Conservation (phyloP, 2,329 filamentous ascomycete species). For the Nemania sp. region DNA sequence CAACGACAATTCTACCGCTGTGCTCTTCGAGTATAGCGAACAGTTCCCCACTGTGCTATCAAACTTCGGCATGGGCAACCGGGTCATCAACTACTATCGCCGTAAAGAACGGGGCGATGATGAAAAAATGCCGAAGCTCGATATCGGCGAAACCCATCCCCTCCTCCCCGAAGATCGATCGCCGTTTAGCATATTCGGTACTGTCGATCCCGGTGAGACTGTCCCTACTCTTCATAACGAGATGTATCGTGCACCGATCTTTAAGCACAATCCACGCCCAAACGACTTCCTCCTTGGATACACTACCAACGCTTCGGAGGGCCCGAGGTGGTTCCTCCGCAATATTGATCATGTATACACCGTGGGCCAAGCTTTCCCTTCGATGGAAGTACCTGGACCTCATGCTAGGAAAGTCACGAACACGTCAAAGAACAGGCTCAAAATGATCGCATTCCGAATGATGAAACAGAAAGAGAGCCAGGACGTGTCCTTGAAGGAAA, state of each 20-base stretch:
- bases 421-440: conserved; percentile 93
- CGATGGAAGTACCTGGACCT: conserved; percentile 87
- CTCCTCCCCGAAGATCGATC: conserved; percentile 93
- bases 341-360: conserved; percentile 90
- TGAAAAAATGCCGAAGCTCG: conserved; percentile 76
- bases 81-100: conserved; percentile 95
- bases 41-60: conserved; percentile 90
- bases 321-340: conserved; percentile 79
- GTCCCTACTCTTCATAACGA: conserved; percentile 91
- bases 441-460: conserved; percentile 92
- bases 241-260: conserved; percentile 94
- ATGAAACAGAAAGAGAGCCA: conserved; percentile 75
- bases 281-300: conserved; percentile 89
- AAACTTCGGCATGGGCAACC: conserved; percentile 96
- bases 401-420: conserved; percentile 95
- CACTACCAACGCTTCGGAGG: conserved; percentile 77
- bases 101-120: conserved; percentile 76
- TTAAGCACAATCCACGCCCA: conserved; percentile 76
- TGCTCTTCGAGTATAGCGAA: conserved; percentile 95
- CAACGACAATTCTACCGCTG: conserved; percentile 83
- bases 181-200: conserved; percentile 92
- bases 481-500: conserved; percentile 75
- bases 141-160: conserved; percentile 87
- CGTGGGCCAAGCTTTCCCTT: conserved; percentile 91
- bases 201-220: conserved; percentile 87